These are phyloP conservation scores for Rhizoctonia solani DNA, from an alignment of 1,284 basidiomycete genomes.

Conservation along the genomic window DNA sequence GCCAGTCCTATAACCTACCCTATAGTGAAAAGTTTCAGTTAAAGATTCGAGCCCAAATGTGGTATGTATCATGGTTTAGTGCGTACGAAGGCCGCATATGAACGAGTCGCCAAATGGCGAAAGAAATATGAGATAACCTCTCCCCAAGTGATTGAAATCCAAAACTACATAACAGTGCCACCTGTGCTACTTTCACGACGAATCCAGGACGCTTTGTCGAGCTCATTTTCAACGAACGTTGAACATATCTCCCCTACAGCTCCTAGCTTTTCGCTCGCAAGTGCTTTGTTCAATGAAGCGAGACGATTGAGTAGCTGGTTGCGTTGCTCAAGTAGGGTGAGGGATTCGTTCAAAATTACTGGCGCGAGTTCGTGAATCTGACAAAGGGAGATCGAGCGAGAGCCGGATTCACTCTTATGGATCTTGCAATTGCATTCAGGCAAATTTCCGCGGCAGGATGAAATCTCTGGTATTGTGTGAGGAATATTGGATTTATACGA, in stretches of 20 bases:
- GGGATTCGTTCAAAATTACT: not conserved
- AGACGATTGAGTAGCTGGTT: not conserved
- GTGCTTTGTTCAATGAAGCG: not conserved
- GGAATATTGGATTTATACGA: not conserved
- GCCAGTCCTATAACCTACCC: no score
- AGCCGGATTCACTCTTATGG: not conserved
- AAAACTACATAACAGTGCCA: no score
- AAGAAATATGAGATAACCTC: no score
- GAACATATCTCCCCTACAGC: not conserved
- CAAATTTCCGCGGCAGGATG: not conserved
- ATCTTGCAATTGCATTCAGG: not conserved
- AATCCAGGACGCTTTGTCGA: not conserved
- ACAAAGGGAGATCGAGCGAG: not conserved
- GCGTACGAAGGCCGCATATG: no score
- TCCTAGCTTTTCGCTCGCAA: not conserved
- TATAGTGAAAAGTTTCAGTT: no score
- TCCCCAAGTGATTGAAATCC: no score
- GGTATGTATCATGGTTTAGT: no score
- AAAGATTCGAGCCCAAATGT: no score
- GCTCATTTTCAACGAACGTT: not conserved
- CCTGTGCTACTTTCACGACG: not conserved
- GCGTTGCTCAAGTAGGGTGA: not conserved
- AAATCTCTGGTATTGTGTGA: not conserved
- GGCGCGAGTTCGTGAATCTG: not conserved
- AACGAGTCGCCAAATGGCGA: no score